These are phyloP conservation scores for Russula sp. DNA, from an alignment of 768 basidiomycete species.

Conservation along the genomic window DNA sequence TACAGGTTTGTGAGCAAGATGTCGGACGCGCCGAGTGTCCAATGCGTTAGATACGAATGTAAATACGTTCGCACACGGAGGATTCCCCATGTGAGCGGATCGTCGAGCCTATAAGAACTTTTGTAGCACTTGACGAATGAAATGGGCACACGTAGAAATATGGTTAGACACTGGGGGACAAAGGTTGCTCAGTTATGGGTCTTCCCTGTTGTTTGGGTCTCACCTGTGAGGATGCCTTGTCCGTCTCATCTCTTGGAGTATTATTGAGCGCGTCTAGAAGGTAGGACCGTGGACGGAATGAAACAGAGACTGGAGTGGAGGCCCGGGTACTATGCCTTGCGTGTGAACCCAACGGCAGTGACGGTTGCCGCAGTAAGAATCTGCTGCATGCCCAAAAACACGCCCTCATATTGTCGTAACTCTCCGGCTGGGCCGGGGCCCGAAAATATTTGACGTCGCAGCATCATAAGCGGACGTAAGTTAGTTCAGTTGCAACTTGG, in stretches of 20 bases:
- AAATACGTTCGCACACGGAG: conserved; percentile 66
- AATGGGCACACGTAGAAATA: conserved; percentile 73
- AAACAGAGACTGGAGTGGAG: conserved; percentile 64
- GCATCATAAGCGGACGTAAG: no score
- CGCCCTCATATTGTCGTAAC: no score
- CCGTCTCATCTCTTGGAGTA: conserved; percentile 45
- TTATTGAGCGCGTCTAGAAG: conserved; percentile 60
- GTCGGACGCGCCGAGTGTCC: conserved; percentile 91
- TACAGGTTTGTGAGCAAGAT: conserved; percentile 94
- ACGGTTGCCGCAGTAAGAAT: conserved; percentile 57
- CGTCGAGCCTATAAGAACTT: conserved; percentile 57
- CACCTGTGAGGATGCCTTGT: conserved; percentile 73
- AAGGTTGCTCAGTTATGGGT: not conserved
- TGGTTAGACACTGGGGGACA: conserved; percentile 76
- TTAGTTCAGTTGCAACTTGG: no score
- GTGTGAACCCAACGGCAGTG: conserved; percentile 66
- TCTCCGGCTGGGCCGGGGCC: no score
- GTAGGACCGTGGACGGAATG: conserved; percentile 60
- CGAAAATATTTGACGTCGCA: no score
- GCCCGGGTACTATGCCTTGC: conserved; percentile 78
- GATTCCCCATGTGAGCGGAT: conserved; percentile 84
- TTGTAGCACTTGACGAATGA: not conserved
- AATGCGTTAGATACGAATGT: conserved; percentile 61
- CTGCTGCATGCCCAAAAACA: conserved; percentile 13
- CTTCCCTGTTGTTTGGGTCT: conserved; percentile 28